Evolutionary conservation across 75 land plant species (phyloP), one percentile per base, ranked within the genome.

Genomic region (Chamaecyparis obtusa): DNA sequence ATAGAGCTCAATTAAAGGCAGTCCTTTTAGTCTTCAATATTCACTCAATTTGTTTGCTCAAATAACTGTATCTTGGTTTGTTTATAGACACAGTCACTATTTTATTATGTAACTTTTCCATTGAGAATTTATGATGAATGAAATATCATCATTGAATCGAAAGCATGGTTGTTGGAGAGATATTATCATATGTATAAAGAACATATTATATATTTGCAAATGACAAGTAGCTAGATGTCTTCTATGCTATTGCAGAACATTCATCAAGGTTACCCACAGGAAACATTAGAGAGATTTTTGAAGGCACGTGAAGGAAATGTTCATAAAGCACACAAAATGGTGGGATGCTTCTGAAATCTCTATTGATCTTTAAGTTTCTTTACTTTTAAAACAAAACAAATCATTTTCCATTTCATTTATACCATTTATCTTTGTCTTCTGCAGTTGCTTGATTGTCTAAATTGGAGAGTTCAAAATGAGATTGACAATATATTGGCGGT

Each of bases 281-380:
- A 91, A 85, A 93, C 94, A 21, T 82, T 98, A 86, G 85, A 91
- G 83, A 93, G 98, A 3, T 96, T 98, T 83, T 89, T 98, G 32
- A 94, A 90, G 88, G 99, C 98, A 69, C 95, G 98, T 87, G 99
- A 98, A 13, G 87, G 95, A 82, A 93, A 92, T 93, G 95, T 96
- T 43, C 21, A 88, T 80, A 98, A 98, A 89, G 94, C 99, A 46
- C 88, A 91, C 75, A 98, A 95, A 90, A 98, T 98, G 99, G 99
- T 96, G 67, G 85, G 86, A 76, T 48, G 24, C 79, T 46, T 56
- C 83, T 75, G 69, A 9, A 32, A 49, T 56, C 54, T 74, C 16
- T 30, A n/a, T 82, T 2, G 36, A 76, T 79, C 27, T 79, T n/a
- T 48, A 79, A 11, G 43, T 79, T 79, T 5, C 17, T 19, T 43